These are phyloP conservation scores for Mucor irregularis DNA, from an alignment of 371 early-diverging fungal genomes.

Conservation along the genomic window DNA sequence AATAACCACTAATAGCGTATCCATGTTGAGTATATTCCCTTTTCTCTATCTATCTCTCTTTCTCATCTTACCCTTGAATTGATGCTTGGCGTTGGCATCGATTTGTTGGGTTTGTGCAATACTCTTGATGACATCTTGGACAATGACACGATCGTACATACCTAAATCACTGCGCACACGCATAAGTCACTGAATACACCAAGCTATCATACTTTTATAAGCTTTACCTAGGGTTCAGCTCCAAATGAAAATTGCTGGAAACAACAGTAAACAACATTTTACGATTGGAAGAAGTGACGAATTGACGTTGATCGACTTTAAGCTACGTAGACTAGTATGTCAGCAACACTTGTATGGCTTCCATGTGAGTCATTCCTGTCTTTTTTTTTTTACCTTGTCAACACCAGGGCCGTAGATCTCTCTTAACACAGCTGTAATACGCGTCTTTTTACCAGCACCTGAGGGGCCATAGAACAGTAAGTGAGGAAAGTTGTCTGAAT, in stretches of 20 bases:
- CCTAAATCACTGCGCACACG: conserved; percentile 79
- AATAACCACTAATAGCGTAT: conserved; percentile 91
- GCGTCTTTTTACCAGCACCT: conserved; percentile 98
- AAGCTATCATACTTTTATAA: background rate
- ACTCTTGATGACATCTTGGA: conserved; percentile 98
- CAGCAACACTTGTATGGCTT: background rate
- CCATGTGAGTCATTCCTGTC: background rate
- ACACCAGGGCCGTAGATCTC: conserved; percentile 92
- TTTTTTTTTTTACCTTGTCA: conserved; percentile 72
- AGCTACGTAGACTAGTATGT: no score
- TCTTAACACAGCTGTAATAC: conserved; percentile 81
- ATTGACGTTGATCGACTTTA: conserved; percentile 85
- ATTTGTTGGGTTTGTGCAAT: conserved; percentile 98
- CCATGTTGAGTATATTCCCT: conserved; percentile 1
- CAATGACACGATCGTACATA: conserved; percentile 91
- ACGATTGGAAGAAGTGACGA: conserved; percentile 79
- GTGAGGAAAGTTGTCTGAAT: conserved; percentile 91
- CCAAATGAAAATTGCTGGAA: conserved; percentile 91
- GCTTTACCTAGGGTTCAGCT: conserved; percentile 85
- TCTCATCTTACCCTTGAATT: conserved; percentile 75
- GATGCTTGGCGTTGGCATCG: conserved; percentile 73
- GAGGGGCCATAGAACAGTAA: conserved; percentile 95
- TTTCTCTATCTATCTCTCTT: background rate
- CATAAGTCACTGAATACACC: no score
- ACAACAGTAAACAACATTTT: conserved; percentile 86